Evolutionary conservation across 1,284 basidiomycete genomes (phyloP).

Genomic region (Tetrapyrgos nigripes): DNA sequence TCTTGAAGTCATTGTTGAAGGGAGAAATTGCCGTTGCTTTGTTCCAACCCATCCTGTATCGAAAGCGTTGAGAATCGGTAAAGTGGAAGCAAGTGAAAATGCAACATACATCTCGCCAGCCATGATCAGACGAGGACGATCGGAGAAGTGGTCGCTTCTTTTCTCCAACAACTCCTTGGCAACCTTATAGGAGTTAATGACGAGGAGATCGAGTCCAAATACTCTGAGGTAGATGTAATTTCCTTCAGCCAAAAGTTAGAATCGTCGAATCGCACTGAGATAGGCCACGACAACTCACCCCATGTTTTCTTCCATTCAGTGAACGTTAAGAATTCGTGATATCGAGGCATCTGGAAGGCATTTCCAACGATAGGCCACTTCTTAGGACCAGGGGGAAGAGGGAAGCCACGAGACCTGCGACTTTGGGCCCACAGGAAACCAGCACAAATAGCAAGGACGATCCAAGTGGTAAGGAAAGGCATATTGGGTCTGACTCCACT

Average conservation of each 20-base stretch:
- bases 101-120: not conserved
- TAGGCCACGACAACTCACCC: conserved; percentile 11
- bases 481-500: not conserved
- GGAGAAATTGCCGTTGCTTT: not conserved
- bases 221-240: not conserved
- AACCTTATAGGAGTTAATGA: not conserved
- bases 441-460: not conserved
- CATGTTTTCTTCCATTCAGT: conserved; percentile 23
- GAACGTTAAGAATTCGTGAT: conserved; percentile 22
- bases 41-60: not conserved
- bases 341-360: conserved; percentile 22
- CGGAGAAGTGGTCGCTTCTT: not conserved
- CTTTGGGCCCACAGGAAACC: not conserved
- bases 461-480: not conserved
- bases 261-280: not conserved
- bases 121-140: not conserved
- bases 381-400: conserved; percentile 26
- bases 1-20: not conserved
- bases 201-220: not conserved
- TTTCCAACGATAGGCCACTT: conserved; percentile 28
- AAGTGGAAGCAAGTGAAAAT: too few relatives aligned
- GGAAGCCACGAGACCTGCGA: not conserved
- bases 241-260: not conserved
- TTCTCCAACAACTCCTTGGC: not conserved
- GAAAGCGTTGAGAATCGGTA: not conserved